phyloP scores from a whole-genome alignment of 1,284 basidiomycete genomes.

The Inonotus hispidus region DNA sequence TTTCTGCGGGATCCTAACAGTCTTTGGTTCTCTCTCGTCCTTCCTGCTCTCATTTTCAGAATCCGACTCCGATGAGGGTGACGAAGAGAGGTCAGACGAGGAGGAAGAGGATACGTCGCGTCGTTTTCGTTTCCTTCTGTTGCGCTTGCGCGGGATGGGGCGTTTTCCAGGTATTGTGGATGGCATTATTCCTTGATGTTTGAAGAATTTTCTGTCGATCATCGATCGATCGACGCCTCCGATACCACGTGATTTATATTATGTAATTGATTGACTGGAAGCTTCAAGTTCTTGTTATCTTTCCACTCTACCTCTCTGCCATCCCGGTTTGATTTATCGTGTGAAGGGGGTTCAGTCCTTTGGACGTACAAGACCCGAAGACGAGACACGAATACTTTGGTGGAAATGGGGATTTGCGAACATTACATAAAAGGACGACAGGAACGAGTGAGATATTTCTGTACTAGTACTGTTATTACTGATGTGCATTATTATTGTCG shows the following conservation, averaged over 20 bases:
- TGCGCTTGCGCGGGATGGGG: constrained; percentile 27
- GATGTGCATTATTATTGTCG: not conserved
- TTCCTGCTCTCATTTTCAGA: not conserved
- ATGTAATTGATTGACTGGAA: too few species aligned
- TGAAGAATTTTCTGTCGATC: not conserved
- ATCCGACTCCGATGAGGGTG: constrained; percentile 25
- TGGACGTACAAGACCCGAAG: too few species aligned
- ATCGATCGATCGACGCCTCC: not conserved
- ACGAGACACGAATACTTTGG: too few species aligned
- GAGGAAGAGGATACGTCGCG: constrained; percentile 33
- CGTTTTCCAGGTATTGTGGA: not conserved
- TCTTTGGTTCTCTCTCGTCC: constrained; percentile 6
- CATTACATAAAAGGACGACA: too few species aligned
- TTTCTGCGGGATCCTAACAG: constrained; percentile 16
- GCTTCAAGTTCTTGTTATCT: too few species aligned
- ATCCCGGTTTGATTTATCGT: too few species aligned
- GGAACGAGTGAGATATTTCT: not conserved
- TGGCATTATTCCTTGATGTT: not conserved
- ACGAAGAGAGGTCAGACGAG: constrained; percentile 26
- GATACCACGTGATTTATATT: not conserved
- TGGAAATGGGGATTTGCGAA: too few species aligned
- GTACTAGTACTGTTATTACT: not conserved
- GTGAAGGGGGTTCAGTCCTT: too few species aligned
- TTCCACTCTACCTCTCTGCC: too few species aligned
- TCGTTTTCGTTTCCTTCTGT: constrained; percentile 36